Evolutionary conservation across 179 eudicot genomes (phyloP).

Genomic region (Beta macrorhiza): DNA sequence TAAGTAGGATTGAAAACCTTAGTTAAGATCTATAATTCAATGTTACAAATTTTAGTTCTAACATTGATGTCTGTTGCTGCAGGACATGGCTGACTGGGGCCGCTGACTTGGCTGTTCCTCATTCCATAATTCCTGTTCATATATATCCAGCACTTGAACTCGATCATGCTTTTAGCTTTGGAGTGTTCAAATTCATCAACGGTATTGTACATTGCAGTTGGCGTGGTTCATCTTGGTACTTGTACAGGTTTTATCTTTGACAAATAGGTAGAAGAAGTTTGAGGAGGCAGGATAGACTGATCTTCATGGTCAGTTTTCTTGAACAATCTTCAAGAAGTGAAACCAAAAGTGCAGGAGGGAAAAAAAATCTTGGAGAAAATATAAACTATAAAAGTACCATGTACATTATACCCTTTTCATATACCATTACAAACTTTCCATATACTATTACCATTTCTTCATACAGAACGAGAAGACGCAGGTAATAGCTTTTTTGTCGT

Average conservation of each 20-base stretch:
- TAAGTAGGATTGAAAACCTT: not conserved
- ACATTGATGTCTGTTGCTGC: conserved; percentile 12
- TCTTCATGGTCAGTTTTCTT: no score
- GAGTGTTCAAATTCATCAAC: not conserved
- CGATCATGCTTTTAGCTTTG: not conserved
- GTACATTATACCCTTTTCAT: no score
- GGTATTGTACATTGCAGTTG: conserved; percentile 14
- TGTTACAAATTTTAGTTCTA: not conserved
- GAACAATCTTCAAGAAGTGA: no score
- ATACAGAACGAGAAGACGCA: no score
- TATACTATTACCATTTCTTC: no score
- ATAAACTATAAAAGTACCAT: no score
- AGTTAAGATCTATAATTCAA: not conserved
- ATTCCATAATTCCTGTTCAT: not conserved
- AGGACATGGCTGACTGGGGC: conserved; percentile 28
- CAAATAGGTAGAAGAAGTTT: conserved; percentile 24
- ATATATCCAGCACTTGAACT: not conserved
- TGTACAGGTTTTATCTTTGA: conserved; percentile 28
- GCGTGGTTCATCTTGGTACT: not conserved
- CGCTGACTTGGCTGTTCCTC: conserved; percentile 6
- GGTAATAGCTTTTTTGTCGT: no score
- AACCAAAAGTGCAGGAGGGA: no score
- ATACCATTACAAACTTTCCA: no score
- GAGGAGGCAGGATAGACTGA: not conserved
- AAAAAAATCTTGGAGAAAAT: no score